Base-by-base conservation (phyloP, 2,329 filamentous ascomycete genomes). In the Drechslerella coelobrocha region DNA sequence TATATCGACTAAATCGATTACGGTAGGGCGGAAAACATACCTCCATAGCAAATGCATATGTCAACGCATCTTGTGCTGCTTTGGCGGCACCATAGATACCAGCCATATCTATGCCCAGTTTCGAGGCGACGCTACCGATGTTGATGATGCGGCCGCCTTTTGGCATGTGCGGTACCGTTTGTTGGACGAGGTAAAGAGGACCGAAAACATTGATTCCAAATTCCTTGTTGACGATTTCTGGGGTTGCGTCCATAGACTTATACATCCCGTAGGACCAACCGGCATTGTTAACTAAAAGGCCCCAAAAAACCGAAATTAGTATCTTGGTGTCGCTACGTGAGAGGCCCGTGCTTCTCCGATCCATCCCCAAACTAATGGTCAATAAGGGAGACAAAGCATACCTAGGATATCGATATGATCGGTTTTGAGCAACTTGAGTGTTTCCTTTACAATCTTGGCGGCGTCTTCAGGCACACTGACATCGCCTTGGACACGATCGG, bases 381-480 rank as follows among this genome's bases (percentile, higher is more conserved):
- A 31, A 47, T 14, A 41, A 47, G 3, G 31, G 19, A 31, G 23
- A 21, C 19, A n/a, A 50, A 10, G 43, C 75, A 47, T 72, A 81
- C 80, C 77, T 0, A 82, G 69, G 27, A 82, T 81, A 45, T 82
- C 80, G 45, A 82, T 78, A 10, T 78, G 76, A 37, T 80, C 76
- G 0, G 75, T 75, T 1, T 63, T 54, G 45, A 82, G 78, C 0
- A 73, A 76, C 29, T 77, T 66, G 0, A 82, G 74, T 0, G 80
- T 79, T 61, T 80, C 74, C 1, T 75, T 43, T 7, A 80, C 77
- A 2, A 82, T 75, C 45, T 75, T 69, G 2, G 73, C 60, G 0
- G 78, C 76, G 0, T 77, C 78, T n/a, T 79, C 77, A 0, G 71
- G 68, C 0, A 76, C 79, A 1, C 75, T 74, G 0, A 82, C 75